Percentiles rank a stretch among this genome's conserved stretches.
Evolutionary conservation across 2,329 filamentous ascomycete species (phyloP).

Genomic region (Paraphoma chrysanthemicola): DNA sequence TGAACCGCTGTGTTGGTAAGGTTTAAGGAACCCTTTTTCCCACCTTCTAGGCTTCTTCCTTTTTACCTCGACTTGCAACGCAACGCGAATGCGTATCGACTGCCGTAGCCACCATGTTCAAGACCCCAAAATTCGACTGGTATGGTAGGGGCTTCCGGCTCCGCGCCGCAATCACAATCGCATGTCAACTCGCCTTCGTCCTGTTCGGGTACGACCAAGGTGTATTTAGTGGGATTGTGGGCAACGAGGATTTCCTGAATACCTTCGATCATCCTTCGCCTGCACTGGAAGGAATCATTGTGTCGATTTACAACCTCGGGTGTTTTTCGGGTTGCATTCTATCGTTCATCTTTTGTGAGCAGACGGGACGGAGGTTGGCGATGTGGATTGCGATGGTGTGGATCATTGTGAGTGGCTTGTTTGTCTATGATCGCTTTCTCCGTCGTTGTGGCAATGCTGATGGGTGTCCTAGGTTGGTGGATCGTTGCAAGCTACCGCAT

Average conservation of each 20-base stretch:
- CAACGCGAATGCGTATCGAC: too few species aligned
- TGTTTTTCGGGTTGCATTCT: constrained; percentile 49
- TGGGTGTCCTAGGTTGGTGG: constrained; percentile 48
- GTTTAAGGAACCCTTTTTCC: too few species aligned
- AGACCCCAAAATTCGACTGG: constrained; percentile 32
- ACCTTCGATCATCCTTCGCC: constrained; percentile 49
- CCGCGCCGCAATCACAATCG: constrained; percentile 35
- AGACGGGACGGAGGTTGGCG: constrained; percentile 42
- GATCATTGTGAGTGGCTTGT: constrained; percentile 46
- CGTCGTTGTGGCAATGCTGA: too few species aligned
- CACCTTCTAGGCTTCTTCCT: too few species aligned
- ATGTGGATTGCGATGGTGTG: constrained; percentile 54
- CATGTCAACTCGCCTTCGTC: constrained; percentile 40
- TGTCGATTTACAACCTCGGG: constrained; percentile 51
- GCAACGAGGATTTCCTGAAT: constrained; percentile 49
- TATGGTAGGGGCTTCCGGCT: constrained; percentile 37
- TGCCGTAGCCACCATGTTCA: constrained; percentile 19
- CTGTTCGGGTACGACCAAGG: constrained; percentile 48
- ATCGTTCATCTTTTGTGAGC: constrained; percentile 47
- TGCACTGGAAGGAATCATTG: constrained; percentile 52
- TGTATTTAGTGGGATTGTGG: constrained; percentile 50
- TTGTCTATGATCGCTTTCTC: too few species aligned
- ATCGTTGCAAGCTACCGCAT: constrained; percentile 45
- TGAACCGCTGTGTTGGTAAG: too few species aligned
- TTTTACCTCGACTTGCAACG: too few species aligned